A percentile compares a stretch with the other conserved stretches of the same genome.
phyloP scores from a whole-genome alignment of 2,329 filamentous ascomycete species.

The Aspergillus eucalypticola region DNA sequence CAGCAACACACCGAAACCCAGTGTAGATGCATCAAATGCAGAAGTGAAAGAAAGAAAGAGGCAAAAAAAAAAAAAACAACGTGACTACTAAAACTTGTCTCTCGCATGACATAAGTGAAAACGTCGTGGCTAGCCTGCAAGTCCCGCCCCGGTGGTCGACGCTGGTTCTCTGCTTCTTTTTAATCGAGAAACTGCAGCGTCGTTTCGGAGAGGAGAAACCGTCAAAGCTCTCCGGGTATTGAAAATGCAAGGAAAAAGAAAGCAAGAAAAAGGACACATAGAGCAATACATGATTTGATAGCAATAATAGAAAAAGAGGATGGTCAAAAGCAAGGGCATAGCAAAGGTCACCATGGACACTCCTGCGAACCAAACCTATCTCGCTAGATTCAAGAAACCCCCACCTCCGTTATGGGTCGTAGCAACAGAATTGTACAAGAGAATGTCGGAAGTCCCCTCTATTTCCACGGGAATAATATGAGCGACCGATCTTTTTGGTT shows the following conservation, averaged over 20 bases:
- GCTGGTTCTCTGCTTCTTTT: not conserved
- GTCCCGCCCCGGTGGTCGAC: conserved; percentile 8
- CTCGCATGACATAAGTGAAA: conserved; percentile 20
- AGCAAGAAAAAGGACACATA: conserved; percentile 10
- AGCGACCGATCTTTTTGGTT: conserved; percentile 17
- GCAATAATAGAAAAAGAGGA: conserved; percentile 2
- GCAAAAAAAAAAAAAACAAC: conserved; percentile 11
- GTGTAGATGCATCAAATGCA: conserved; percentile 24
- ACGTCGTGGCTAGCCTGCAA: conserved; percentile 23
- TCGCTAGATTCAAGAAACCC: conserved; percentile 18
- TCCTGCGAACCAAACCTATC: conserved; percentile 17
- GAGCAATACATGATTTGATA: not conserved
- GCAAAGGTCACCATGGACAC: conserved; percentile 4
- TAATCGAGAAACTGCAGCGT: not conserved
- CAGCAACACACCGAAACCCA: conserved; percentile 33
- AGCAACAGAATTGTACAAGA: conserved; percentile 25
- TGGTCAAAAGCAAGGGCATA: not conserved
- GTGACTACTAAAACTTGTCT: conserved; percentile 11
- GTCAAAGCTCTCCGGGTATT: conserved; percentile 31
- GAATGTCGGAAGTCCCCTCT: conserved; percentile 20
- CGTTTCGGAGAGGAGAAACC: conserved; percentile 13
- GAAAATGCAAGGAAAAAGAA: conserved; percentile 20
- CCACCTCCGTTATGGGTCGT: conserved; percentile 13
- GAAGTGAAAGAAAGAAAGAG: conserved; percentile 14
- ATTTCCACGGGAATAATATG: conserved; percentile 16